A percentile compares a stretch with the other conserved stretches of the same genome.
These are phyloP conservation scores for Rhododendron williamsianum DNA, from an alignment of 148 eudicot genomes.

Conservation along the genomic window DNA sequence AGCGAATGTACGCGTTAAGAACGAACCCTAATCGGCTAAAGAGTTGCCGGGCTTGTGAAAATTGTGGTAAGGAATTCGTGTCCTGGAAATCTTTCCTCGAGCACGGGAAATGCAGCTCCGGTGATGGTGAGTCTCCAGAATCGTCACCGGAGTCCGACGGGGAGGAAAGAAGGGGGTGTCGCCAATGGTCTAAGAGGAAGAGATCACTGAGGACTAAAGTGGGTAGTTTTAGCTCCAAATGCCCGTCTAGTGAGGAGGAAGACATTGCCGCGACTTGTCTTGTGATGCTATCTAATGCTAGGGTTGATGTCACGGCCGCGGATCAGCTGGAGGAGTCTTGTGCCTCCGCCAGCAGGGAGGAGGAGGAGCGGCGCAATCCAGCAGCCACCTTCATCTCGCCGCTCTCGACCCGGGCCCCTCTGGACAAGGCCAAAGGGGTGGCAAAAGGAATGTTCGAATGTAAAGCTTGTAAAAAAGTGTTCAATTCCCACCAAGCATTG, in stretches of 20 bases:
- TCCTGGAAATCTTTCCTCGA: slow-evolving; percentile 88
- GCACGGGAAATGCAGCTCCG: slow-evolving; percentile 67
- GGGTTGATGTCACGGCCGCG: slow-evolving; percentile 18
- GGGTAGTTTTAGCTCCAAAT: slow-evolving; percentile 26
- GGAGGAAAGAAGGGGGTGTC: slow-evolving; percentile 12
- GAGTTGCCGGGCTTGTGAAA: slow-evolving; percentile 52
- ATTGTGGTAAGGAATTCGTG: slow-evolving; percentile 70
- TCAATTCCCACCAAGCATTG: slow-evolving; percentile 53
- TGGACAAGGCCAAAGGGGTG: slow-evolving; percentile 35
- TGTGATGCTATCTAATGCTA: slow-evolving; percentile 33
- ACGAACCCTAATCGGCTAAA: slow-evolving; percentile 78
- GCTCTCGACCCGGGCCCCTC: neutral
- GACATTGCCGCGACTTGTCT: slow-evolving; percentile 44
- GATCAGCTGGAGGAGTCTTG: slow-evolving; percentile 40
- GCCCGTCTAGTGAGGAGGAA: slow-evolving; percentile 43
- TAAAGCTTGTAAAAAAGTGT: slow-evolving; percentile 56
- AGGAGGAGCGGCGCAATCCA: slow-evolving; percentile 25
- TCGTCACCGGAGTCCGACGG: slow-evolving; percentile 48
- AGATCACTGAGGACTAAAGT: slow-evolving; percentile 59
- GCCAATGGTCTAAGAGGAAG: slow-evolving; percentile 72
- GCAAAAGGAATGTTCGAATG: slow-evolving; percentile 43
- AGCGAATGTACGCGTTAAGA: slow-evolving; percentile 69
- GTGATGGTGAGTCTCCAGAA: slow-evolving; percentile 23
- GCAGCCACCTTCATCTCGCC: neutral
- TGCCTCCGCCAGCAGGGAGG: slow-evolving; percentile 38